Base-by-base conservation (phyloP, 2,329 filamentous ascomycete genomes). In the Hypoxylon sp. region DNA sequence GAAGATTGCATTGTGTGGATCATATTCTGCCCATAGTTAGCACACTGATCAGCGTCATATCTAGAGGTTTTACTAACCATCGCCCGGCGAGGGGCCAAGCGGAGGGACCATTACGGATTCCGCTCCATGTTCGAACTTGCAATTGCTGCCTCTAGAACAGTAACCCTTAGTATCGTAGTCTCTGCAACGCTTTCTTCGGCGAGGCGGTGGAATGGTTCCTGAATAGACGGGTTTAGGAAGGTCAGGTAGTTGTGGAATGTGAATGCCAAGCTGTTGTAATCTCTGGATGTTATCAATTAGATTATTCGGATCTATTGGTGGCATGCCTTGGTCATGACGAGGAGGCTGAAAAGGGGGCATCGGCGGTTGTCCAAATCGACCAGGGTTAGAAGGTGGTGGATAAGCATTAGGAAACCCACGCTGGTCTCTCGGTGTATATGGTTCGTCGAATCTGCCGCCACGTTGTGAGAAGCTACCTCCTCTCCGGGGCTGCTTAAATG, bases 111-210 rank as follows among this genome's bases (percentile, higher is more conserved):
- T 83, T 3, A 80, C 70, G 11, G 84, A 82, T 68, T 88, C 84
- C 55, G 85, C 83, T 8, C 87, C 88, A 76, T 95, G 92, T 72
- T 93, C 89, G 73, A 87, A 94, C 42, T 83, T 85, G 79, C 92
- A 94, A 22, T 84, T 86, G 72, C 84, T 88, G 2, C 91, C 91
- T 42, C 89, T 82, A 5, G 88, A 85, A 75, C 92, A 94, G 74
- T 87, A 93, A 0, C 92, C 92, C 72, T 92, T 92, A 1, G 82
- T 87, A 64, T 93, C 91, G 73, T 92, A 94, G 77, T 93, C 90
- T 63, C 87, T 84, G 75, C 92, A 94, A 64, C 88, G 84, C 63
- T 83, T 82, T 53, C 78, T 81, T 63, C 80, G 81, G 42, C 75
- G 76, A 44, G 77, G 63, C 35, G 71, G 56, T 37, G 65, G 62